phyloP scores from a whole-genome alignment of 1,284 basidiomycete genomes.

The Abortiporus biennis region DNA sequence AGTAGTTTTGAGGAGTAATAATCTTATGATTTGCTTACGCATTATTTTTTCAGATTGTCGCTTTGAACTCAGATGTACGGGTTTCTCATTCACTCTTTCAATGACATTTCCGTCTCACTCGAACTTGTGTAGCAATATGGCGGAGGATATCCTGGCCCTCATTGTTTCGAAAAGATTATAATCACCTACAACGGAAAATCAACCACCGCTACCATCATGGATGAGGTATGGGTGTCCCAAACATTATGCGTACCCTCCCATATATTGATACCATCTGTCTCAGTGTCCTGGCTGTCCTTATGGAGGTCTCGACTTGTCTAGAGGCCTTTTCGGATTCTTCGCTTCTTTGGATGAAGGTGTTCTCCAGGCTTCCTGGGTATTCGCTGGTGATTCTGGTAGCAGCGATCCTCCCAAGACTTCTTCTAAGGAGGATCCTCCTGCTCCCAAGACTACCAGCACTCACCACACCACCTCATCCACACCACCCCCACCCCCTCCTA shows the following conservation, averaged over 20 bases:
- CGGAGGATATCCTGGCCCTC: constrained; percentile 48
- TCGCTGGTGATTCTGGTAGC: constrained; percentile 16
- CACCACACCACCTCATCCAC: not conserved
- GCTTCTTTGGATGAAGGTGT: constrained; percentile 42
- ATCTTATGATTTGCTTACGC: not conserved
- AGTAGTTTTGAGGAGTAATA: constrained; percentile 19
- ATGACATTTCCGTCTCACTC: constrained; percentile 6
- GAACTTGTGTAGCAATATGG: constrained; percentile 41
- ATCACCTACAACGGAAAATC: constrained; percentile 63
- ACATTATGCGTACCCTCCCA: constrained; percentile 6
- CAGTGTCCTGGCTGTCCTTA: constrained; percentile 69
- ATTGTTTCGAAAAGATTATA: constrained; percentile 59
- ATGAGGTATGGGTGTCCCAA: constrained; percentile 41
- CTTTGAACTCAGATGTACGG: constrained; percentile 33
- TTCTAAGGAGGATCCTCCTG: not conserved
- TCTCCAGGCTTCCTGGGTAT: constrained; percentile 55
- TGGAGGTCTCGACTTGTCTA: constrained; percentile 75
- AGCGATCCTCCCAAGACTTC: not conserved
- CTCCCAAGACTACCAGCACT: not conserved
- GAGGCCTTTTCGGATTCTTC: constrained; percentile 66
- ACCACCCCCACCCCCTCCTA: not conserved
- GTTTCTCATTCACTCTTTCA: constrained; percentile 1
- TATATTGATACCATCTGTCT: constrained; percentile 3
- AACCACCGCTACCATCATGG: constrained; percentile 55
- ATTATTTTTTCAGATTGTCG: constrained; percentile 30